phyloP scores from a whole-genome alignment of 495 filamentous ascomycete species.

The Aspergillus sparsus region DNA sequence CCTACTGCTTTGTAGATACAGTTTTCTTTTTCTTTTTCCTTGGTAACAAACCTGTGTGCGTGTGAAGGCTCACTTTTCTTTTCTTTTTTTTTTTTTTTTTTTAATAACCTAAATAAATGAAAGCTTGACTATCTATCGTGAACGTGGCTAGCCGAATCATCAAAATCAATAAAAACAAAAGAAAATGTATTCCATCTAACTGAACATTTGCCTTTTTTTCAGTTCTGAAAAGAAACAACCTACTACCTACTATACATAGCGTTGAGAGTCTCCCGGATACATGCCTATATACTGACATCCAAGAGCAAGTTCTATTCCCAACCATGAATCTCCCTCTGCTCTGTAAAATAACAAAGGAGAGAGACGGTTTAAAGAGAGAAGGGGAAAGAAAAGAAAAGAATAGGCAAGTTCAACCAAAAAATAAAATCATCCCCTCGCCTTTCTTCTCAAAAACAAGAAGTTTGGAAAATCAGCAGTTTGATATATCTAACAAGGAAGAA shows the following conservation, averaged over 20 bases:
- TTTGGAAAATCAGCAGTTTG: background rate
- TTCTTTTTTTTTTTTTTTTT: too few relatives aligned
- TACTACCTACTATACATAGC: slow-evolving; percentile 36
- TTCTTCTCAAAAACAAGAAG: background rate
- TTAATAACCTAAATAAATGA: too few relatives aligned
- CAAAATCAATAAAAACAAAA: background rate
- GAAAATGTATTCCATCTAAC: slow-evolving; percentile 2
- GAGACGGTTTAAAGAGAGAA: background rate
- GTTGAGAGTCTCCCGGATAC: slow-evolving; percentile 15
- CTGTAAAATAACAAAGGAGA: background rate
- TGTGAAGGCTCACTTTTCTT: too few relatives aligned
- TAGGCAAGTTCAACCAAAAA: slow-evolving; percentile 4
- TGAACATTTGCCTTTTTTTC: background rate
- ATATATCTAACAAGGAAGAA: background rate
- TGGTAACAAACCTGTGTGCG: too few relatives aligned
- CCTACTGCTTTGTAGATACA: slow-evolving; percentile 41
- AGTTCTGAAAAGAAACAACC: slow-evolving; percentile 14
- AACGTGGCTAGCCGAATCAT: too few relatives aligned
- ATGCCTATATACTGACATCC: slow-evolving; percentile 22
- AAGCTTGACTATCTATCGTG: too few relatives aligned
- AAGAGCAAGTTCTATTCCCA: slow-evolving; percentile 21
- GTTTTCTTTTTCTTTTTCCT: too few relatives aligned
- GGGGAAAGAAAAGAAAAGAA: slow-evolving; percentile 4
- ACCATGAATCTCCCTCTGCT: slow-evolving; percentile 4
- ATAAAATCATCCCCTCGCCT: background rate